Evolutionary conservation across 1,284 basidiomycete genomes (phyloP), one percentile per base, ranked within the genome.

Genomic region (Trichosporon asahii): DNA sequence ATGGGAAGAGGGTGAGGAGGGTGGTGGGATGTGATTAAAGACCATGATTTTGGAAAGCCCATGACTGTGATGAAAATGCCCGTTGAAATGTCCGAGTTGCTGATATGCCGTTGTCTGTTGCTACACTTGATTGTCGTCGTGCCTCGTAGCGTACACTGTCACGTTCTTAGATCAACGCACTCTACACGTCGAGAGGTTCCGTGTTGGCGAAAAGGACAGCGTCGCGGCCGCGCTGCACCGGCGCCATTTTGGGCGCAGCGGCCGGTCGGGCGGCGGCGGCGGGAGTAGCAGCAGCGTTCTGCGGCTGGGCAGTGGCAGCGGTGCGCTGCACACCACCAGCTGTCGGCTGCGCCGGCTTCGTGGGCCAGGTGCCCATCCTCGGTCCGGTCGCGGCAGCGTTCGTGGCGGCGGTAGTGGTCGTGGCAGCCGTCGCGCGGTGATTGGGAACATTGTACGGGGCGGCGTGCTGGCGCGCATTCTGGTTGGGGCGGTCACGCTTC

Each of bases 211-310:
- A 81, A 27, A 81, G 69, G 4, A 81, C 79, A 6, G 79, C 79
- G 67, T 81, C 79, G 27, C 78, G 73, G n/a, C 79, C 79, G 23
- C 77, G 76, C 66, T 77, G 76, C 9, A 79, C 75, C 0, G 77
- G 76, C 11, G 71, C 66, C 64, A 73, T 67, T 55, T 70, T 69
- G 14, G 66, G 61, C 2, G 46, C 27, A 3, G 66, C 31, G 4
- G 37, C 60, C 69, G 76, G 15, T 68, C 64, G 64, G 5, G 64
- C 69, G 71, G 73, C 49, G 69, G 75, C 12, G 74, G 66, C 69
- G 71, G 74, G 31, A 66, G 77, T 74, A 21, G 76, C 74, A 8
- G 69, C 18, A 18, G 33, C 18, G 40, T 44, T 44, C 40, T 44
- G 65, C 21, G 68, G 44, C 29, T 29, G 44, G 15, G 64, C 49